These are phyloP conservation scores for Byssoonygena ceratinophila DNA, from an alignment of 2,329 filamentous ascomycete genomes.

Conservation along the genomic window DNA sequence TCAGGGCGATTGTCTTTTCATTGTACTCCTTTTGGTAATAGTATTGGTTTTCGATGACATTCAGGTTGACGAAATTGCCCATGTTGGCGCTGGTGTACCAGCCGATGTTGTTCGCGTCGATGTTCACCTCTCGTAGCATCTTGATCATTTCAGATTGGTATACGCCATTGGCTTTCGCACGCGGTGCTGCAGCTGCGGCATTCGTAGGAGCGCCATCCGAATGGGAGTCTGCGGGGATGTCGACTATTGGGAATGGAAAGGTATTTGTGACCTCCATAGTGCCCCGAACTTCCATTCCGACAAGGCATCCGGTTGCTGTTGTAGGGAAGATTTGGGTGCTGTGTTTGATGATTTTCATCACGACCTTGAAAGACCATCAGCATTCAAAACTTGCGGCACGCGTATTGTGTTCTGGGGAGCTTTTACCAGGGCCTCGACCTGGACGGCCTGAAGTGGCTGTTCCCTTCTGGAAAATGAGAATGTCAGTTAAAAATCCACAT, in stretches of 20 bases:
- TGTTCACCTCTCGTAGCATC: slow-evolving; percentile 91
- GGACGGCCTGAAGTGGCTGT: slow-evolving; percentile 69
- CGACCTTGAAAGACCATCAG: slow-evolving; percentile 49
- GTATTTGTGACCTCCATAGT: slow-evolving; percentile 85
- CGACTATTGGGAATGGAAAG: slow-evolving; percentile 83
- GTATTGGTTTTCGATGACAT: slow-evolving; percentile 95
- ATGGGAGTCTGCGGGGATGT: slow-evolving; percentile 60
- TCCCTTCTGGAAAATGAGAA: slow-evolving; percentile 44
- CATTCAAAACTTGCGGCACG: not conserved
- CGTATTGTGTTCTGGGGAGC: slow-evolving; percentile 14
- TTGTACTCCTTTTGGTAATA: slow-evolving; percentile 91
- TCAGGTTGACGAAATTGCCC: slow-evolving; percentile 93
- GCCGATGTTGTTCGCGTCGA: slow-evolving; percentile 93
- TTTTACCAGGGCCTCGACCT: slow-evolving; percentile 82
- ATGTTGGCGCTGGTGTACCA: slow-evolving; percentile 99
- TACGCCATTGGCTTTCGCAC: slow-evolving; percentile 74
- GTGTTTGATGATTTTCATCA: slow-evolving; percentile 98
- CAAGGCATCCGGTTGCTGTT: slow-evolving; percentile 76
- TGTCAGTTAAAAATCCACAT: slow-evolving; percentile 18
- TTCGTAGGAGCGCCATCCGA: slow-evolving; percentile 58
- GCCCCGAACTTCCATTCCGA: slow-evolving; percentile 80
- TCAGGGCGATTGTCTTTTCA: slow-evolving; percentile 73
- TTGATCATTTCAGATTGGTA: slow-evolving; percentile 98
- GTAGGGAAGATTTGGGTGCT: slow-evolving; percentile 80
- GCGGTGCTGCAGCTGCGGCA: slow-evolving; percentile 74